Conservation (phyloP, 305 asterid species). For the Solanum hybrid region DNA sequence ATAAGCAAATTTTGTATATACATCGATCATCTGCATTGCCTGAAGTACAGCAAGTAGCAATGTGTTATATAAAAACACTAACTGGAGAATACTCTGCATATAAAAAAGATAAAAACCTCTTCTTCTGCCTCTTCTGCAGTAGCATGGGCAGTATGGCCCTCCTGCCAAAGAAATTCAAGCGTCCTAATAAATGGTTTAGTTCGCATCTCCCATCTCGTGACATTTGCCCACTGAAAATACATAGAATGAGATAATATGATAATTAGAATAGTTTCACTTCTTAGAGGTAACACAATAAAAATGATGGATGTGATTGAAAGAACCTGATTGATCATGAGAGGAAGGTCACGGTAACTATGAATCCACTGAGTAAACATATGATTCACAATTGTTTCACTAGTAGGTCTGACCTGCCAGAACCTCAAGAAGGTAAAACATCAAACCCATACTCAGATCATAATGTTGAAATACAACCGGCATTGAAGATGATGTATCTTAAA, state of each 20-base stretch:
- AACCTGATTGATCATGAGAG: conserved; percentile 97
- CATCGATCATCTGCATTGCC: conserved; percentile 89
- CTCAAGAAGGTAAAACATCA: conserved; percentile 65
- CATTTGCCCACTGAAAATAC: conserved; percentile 84
- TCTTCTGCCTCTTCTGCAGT: conserved; percentile 84
- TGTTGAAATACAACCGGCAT: conserved; percentile 15
- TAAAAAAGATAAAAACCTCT: conserved; percentile 45
- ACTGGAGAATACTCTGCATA: not conserved
- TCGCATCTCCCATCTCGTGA: conserved; percentile 99
- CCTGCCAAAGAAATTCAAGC: conserved; percentile 96
- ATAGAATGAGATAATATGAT: conserved; percentile 7
- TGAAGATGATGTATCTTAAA: not conserved
- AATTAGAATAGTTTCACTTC: not conserved
- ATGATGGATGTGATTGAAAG: conserved; percentile 4
- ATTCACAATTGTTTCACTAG: conserved; percentile 97
- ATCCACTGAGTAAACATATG: conserved; percentile 99
- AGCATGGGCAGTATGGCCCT: conserved; percentile 98
- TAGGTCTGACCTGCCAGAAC: conserved; percentile 98
- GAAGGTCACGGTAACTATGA: conserved; percentile 97
- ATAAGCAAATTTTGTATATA: conserved; percentile 80
- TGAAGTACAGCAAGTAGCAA: conserved; percentile 37
- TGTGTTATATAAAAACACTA: conserved; percentile 16
- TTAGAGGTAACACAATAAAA: not conserved
- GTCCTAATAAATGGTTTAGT: conserved; percentile 93
- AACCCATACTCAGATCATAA: conserved; percentile 41